phyloP scores from a whole-genome alignment of 768 basidiomycete species.

The Porphyrellus cyaneotinctus region DNA sequence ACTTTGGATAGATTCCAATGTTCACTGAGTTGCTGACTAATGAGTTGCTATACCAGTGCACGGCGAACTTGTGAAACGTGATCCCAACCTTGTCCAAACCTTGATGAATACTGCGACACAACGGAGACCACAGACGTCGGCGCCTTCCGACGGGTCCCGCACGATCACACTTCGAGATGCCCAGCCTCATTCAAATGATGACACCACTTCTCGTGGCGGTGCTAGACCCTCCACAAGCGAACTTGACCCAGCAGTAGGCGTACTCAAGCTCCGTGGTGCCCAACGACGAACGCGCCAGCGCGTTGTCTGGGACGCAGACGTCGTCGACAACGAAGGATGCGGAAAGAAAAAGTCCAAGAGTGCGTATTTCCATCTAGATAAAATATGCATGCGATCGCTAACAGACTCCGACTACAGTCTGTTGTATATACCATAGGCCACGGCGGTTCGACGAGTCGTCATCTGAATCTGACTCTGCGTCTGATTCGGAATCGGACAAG shows the following conservation, averaged over 20 bases:
- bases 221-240: constrained; percentile 21
- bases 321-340: constrained; percentile 86
- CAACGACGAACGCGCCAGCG: constrained; percentile 43
- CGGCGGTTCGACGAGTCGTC: constrained; percentile 80
- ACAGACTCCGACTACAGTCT: constrained; percentile 63
- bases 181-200: constrained; percentile 32
- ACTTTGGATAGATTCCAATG: no score
- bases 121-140: constrained; percentile 35
- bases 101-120: constrained; percentile 24
- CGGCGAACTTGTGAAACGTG: no score
- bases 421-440: constrained; percentile 91
- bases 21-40: no score
- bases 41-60: no score
- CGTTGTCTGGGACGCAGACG: constrained; percentile 82
- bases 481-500: constrained; percentile 29
- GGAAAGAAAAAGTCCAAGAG: constrained; percentile 94
- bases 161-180: constrained; percentile 45
- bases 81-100: no score
- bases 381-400: not conserved
- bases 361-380: constrained; percentile 36
- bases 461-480: constrained; percentile 54
- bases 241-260: constrained; percentile 35
- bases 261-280: constrained; percentile 58
- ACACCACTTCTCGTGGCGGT: constrained; percentile 6
- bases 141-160: constrained; percentile 50